phyloP scores from a whole-genome alignment of 805 yeast genomes.

The Torulaspora quercuum region DNA sequence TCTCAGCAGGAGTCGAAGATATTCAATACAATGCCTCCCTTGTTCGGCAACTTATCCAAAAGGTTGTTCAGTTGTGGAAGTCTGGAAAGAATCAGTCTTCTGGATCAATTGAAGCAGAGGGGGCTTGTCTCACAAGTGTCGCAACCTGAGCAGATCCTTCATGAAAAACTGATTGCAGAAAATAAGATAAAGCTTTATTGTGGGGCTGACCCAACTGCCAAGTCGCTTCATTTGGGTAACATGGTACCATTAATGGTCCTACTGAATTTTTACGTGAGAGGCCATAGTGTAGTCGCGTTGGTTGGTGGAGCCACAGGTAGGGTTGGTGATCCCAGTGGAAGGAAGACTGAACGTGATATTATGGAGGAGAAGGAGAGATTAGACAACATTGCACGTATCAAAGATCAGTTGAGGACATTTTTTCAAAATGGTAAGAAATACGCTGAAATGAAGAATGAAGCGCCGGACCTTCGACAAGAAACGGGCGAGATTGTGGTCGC shows the following conservation, averaged over 20 bases:
- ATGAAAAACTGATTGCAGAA: conserved; percentile 16
- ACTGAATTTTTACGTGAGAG: conserved; percentile 77
- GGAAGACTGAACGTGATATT: conserved; percentile 65
- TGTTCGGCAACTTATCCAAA: conserved; percentile 3
- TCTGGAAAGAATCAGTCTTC: conserved; percentile 9
- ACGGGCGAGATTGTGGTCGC: conserved; percentile 44
- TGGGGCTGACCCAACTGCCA: conserved; percentile 96
- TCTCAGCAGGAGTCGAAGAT: not conserved
- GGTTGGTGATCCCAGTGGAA: conserved; percentile 96
- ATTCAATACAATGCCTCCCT: conserved; percentile 6
- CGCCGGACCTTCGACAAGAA: conserved; percentile 12
- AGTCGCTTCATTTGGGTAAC: conserved; percentile 86
- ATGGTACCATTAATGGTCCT: conserved; percentile 80
- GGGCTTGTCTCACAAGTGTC: conserved; percentile 34
- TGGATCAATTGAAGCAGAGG: conserved; percentile 23
- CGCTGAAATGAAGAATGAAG: conserved; percentile 44
- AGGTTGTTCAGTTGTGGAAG: conserved; percentile 11
- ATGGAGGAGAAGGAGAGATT: conserved; percentile 52
- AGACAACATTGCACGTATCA: conserved; percentile 57
- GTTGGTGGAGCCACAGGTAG: conserved; percentile 95
- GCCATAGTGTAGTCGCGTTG: conserved; percentile 77
- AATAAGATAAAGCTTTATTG: conserved; percentile 63
- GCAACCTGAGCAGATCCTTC: conserved; percentile 26
- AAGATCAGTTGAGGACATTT: conserved; percentile 58
- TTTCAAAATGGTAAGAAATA: conserved; percentile 59